Evolutionary conservation across 73 alveolate species (phyloP), one percentile per base, ranked within the genome.

Genomic region (Symbiodinium natans): DNA sequence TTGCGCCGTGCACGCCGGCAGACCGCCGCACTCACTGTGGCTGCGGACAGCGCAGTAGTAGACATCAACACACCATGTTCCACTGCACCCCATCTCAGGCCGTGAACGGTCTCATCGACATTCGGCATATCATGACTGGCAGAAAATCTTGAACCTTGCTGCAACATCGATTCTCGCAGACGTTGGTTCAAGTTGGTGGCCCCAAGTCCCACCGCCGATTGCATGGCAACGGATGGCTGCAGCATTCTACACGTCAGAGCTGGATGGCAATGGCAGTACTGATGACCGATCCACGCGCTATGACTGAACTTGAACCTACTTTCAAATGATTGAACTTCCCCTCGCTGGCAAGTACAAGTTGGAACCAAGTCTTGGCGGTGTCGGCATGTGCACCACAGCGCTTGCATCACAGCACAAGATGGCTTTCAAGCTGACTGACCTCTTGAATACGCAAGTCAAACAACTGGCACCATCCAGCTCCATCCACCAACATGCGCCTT

Each of bases 1-100:
- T 31, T 63, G 80, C 80, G 80, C 33, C 80, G 80, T n/a, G 27
- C 80, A 63, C 80, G 80, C 80, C 80, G 80, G 80, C 31, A 23
- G 38, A 63, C 36, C 33, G 80, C 36, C 19, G 38, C 80, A 29
- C 31, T 29, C 11, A n/a, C 80, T 3, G 80, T 6, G 33, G 80
- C 80, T 29, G 27, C 36, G 80, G 38, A 63, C 80, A 63, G 38
- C 36, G 38, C 80, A 36, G 80, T 36, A 5, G 80, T 63, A 19
- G 80, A 63, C 80, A 63, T 27, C 80, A 63, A n/a, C 11, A 17
- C 80, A 36, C 33, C 19, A 36, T n/a, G 29, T 52, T 23, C 71
- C 80, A 63, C 80, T n/a, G 80, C 36, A 36, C 27, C 80, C 80
- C 33, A 36, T 23, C n/a, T n/a, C n/a, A n/a, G n/a, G n/a, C n/a